Base-by-base conservation (phyloP, 2,329 filamentous ascomycete genomes). In the Pyrenophora teres region DNA sequence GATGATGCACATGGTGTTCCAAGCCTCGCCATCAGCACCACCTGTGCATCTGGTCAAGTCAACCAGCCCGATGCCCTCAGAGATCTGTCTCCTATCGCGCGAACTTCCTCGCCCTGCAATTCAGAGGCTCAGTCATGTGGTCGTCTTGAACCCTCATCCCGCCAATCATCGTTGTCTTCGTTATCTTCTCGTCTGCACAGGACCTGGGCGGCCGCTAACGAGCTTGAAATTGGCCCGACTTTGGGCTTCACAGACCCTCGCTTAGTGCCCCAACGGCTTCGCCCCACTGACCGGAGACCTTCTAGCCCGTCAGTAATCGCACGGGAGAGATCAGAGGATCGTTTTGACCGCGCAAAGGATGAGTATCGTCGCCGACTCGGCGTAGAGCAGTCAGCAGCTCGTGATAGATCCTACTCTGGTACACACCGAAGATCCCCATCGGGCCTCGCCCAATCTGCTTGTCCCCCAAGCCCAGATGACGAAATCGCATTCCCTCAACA, bases 1-100 rank as follows among this genome's bases (percentile, higher is more conserved):
- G 75, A 79, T 8, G 86, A 90, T 65, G 85, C 87, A 59, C 86
- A 88, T 53, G 82, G 82, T 2, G 81, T 81, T 35, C 79, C 89
- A 1, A 85, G 83, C 57, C 79, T 91, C 2, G 83, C 83, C 3
- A 63, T 90, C 21, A 88, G 81, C 67, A 83, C 80, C 3, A 80
- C 85, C 1, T 76, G 81, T 18, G 87, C 82, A 1, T 80, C 86
- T 3, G 88, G 88, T 13, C 50, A 85, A 68, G 69, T 79, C 79
- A 60, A 85, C 78, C 63, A 76, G 69, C 70, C 82, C 68, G 59
- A 80, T 62, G 52, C 78, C 68, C 59, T 79, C 71, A 73, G 73
- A 33, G 74, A 77, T 6, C 57, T 71, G 16, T 75, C 72, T 9
- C 67, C 73, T 15, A 46, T 65, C 21, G 73, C 65, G 32, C 58